These are phyloP conservation scores for Geotrichum candidum DNA, from an alignment of 1,139 yeast species.

Conservation along the genomic window DNA sequence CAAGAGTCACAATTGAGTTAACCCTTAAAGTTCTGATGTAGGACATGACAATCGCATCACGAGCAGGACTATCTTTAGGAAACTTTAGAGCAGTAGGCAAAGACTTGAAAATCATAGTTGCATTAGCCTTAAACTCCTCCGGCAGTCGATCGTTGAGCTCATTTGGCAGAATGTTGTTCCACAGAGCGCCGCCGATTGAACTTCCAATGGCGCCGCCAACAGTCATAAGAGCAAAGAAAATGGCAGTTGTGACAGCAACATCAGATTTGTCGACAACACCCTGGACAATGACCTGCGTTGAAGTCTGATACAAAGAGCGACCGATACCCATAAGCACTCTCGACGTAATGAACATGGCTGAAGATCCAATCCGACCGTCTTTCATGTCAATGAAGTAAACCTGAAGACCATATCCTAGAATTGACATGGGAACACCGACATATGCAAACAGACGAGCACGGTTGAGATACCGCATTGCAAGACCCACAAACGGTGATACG, in stretches of 20 bases:
- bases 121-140: not conserved
- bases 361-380: not conserved
- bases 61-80: not conserved
- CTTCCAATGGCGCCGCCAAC: conserved; percentile 32
- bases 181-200: conserved; percentile 31
- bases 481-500: conserved; percentile 5
- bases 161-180: conserved; percentile 26
- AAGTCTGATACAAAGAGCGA: conserved; percentile 21
- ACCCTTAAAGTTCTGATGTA: not conserved
- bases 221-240: conserved; percentile 21
- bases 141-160: conserved; percentile 20
- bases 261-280: conserved; percentile 20
- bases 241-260: conserved; percentile 23
- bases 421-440: conserved; percentile 5
- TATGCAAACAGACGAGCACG: conserved; percentile 1
- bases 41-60: conserved; percentile 5
- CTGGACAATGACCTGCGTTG: conserved; percentile 22
- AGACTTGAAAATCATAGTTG: conserved; percentile 1
- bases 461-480: conserved; percentile 1
- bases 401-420: conserved; percentile 7
- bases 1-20: not conserved
- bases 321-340: conserved; percentile 22
- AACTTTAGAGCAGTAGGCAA: not conserved
- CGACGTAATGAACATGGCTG: conserved; percentile 17
- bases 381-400: conserved; percentile 2